phyloP scores from a whole-genome alignment of 768 basidiomycete genomes.

The Polyporus arcularius region DNA sequence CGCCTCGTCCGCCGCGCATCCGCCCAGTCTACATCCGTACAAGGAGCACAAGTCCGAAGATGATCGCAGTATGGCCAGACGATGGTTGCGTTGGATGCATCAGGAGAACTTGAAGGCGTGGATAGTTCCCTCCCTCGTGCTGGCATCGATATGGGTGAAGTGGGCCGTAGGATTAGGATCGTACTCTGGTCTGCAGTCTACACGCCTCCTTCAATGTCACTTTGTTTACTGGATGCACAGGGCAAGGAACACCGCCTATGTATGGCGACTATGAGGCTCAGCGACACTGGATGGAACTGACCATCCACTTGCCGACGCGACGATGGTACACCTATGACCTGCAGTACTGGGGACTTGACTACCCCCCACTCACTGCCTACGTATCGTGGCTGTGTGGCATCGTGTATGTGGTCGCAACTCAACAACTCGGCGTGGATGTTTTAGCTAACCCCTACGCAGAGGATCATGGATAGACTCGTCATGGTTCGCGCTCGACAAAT shows the following conservation, averaged over 20 bases:
- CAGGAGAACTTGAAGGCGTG: slow-evolving; percentile 58
- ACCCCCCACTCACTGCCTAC: slow-evolving; percentile 92
- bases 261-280: slow-evolving; percentile 94
- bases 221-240: slow-evolving; percentile 38
- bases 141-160: slow-evolving; percentile 59
- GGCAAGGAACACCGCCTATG: slow-evolving; percentile 74
- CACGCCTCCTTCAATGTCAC: slow-evolving; percentile 11
- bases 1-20: slow-evolving; percentile 21
- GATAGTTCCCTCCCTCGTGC: slow-evolving; percentile 59
- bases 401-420: slow-evolving; percentile 49
- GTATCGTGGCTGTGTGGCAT: slow-evolving; percentile 81
- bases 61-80: slow-evolving; percentile 48
- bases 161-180: slow-evolving; percentile 72
- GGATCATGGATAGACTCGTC: slow-evolving; percentile 51
- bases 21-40: neutral
- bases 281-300: slow-evolving; percentile 94
- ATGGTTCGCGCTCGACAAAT: slow-evolving; percentile 73
- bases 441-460: slow-evolving; percentile 29
- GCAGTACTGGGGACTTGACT: slow-evolving; percentile 93
- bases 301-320: slow-evolving; percentile 68
- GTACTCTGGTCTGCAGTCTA: slow-evolving; percentile 69
- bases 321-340: slow-evolving; percentile 91
- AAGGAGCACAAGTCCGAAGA: slow-evolving; percentile 19
- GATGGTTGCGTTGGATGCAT: slow-evolving; percentile 84
- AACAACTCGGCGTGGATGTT: neutral